Base-by-base conservation (phyloP, 495 filamentous ascomycete species). In the Glarea lozoyensis region DNA sequence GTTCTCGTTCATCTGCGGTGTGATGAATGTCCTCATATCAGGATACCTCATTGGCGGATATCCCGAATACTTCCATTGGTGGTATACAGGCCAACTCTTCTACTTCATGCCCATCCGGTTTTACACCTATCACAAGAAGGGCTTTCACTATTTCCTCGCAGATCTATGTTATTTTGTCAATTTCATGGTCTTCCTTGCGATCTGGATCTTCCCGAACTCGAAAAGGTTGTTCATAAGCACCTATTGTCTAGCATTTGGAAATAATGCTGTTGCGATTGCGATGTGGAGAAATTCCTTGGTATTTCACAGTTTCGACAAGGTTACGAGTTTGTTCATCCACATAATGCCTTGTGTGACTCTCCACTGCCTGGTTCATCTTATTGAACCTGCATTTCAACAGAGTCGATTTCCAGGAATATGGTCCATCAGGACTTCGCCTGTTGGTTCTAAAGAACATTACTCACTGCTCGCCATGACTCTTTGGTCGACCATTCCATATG, bases 281-380 rank as follows among this genome's bases (percentile, higher is more conserved):
- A 96, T 98, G 90, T 98, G 92, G 92, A 79, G 92, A 43, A 98
- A 98, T 60, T 94, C 88, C 16, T 73, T 98, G 63, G 92, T 98
- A 27, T 97, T 98, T 66, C 92, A 98, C 64, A 89, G 84, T 46
- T 78, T 97, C 61, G 92, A 98, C 66, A 98, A 98, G 61, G 75
- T 94, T 40, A 89, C 87, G 31, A 88, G 84, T 59, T 65, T 97
- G 20, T 97, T 98, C 66, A 95, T 98, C 50, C 92, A 98, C 64
- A 94, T 98, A 53, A 97, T 97, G 89, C 92, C 92, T 3, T 92
- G 88, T 36, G 88, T 85, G 7, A 82, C 88, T 17, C 70, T 96
- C 33, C 92, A 98, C 63, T 93, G 87, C 56, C 68, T 97, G 19
- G 84, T 94, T 29, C 92, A 98, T 56, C 69, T 96, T 35, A 69